These are phyloP conservation scores for Aspergillus bridgeri DNA, from an alignment of 495 filamentous ascomycete species.

Conservation along the genomic window DNA sequence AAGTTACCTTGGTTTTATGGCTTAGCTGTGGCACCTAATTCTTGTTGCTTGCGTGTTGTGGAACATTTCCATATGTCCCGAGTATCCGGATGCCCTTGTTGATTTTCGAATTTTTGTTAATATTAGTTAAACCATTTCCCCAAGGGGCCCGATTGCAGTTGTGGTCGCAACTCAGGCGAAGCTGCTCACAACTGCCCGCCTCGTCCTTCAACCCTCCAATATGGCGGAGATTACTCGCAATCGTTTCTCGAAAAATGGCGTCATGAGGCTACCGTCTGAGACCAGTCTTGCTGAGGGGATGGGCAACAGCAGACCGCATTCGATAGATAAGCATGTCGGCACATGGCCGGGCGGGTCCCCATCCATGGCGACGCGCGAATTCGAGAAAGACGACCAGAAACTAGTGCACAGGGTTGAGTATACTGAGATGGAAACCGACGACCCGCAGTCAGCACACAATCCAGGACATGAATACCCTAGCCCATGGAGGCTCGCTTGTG, in stretches of 20 bases:
- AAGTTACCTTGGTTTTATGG: neutral
- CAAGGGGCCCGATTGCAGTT: neutral
- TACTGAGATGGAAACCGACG: neutral
- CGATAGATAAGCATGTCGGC: neutral
- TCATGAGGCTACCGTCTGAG: neutral
- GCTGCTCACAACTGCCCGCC: neutral
- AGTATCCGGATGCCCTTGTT: neutral
- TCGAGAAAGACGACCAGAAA: neutral
- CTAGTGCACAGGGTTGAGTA: neutral
- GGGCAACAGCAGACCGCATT: neutral
- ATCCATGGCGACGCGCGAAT: neutral
- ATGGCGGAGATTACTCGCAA: neutral
- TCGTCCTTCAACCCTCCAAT: neutral
- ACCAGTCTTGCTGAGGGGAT: neutral
- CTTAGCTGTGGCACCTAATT: neutral
- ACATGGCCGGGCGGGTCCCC: neutral
- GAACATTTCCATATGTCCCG: neutral
- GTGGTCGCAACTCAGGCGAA: neutral
- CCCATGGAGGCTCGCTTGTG: conserved; percentile 49
- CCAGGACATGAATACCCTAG: conserved; percentile 45
- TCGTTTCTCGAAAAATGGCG: neutral
- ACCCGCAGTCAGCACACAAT: neutral
- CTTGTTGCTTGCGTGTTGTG: neutral
- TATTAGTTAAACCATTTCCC: neutral
- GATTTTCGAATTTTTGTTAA: neutral